A percentile compares a stretch with the other conserved stretches of the same genome.
Evolutionary conservation across 192 early-diverging fungal genomes (phyloP).

Genomic region (Linnemannia hyalina): DNA sequence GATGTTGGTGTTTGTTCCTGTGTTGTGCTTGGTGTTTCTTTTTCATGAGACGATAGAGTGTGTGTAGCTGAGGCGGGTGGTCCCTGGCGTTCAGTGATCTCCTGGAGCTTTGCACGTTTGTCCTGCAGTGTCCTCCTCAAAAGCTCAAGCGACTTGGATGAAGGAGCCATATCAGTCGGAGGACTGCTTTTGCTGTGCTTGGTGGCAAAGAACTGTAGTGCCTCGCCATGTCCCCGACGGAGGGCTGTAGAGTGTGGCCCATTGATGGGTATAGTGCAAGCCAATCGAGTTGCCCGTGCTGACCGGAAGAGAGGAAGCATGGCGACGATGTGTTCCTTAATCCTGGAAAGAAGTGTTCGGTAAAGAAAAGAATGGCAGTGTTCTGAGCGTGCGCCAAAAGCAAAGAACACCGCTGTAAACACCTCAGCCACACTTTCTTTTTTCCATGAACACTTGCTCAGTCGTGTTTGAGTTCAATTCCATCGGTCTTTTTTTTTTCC

Average conservation of each 20-base stretch:
- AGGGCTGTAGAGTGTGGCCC: not conserved
- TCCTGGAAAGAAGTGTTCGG: not conserved
- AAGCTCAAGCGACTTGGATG: constrained; percentile 27
- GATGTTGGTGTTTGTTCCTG: not conserved
- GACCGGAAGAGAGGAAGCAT: constrained; percentile 12
- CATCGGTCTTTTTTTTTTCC: not conserved
- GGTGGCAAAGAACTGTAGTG: constrained; percentile 11
- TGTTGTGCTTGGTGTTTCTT: not conserved
- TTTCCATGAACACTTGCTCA: not conserved
- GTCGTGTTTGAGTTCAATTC: not conserved
- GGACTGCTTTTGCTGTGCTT: constrained; percentile 36
- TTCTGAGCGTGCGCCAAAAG: constrained; percentile 1
- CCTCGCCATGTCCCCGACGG: not conserved
- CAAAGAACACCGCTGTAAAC: not conserved
- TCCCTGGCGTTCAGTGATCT: constrained; percentile 27
- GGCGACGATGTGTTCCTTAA: not conserved
- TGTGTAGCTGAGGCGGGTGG: not conserved
- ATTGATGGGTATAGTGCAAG: not conserved
- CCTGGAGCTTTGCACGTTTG: constrained; percentile 29
- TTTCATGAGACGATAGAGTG: not conserved
- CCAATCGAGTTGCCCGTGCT: not conserved
- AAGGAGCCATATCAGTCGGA: not conserved
- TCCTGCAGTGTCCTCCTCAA: constrained; percentile 22
- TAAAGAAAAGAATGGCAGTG: not conserved
- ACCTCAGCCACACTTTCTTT: constrained; percentile 7